These are phyloP conservation scores for Ulmus americana DNA, from an alignment of 331 rosid species.

Conservation along the genomic window DNA sequence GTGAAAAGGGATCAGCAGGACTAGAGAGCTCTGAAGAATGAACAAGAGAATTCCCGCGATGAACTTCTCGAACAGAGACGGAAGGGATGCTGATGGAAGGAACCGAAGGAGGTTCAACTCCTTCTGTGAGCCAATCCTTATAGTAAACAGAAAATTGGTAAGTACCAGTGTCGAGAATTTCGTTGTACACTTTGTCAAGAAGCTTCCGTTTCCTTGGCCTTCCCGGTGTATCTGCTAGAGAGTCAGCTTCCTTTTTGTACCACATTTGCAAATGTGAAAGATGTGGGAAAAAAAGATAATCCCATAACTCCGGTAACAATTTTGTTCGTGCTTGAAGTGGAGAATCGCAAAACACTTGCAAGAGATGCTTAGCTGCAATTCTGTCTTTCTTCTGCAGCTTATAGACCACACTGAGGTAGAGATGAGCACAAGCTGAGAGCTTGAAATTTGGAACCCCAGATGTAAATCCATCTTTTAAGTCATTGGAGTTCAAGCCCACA, in stretches of 20 bases:
- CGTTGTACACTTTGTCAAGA: conserved; percentile 50
- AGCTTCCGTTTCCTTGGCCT: conserved; percentile 40
- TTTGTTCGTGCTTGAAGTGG: conserved; percentile 55
- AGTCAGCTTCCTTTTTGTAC: conserved; percentile 50
- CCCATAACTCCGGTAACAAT: conserved; percentile 76
- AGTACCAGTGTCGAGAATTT: conserved; percentile 67
- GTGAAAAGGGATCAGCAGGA: conserved; percentile 45
- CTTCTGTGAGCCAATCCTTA: conserved; percentile 84
- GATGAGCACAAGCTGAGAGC: conserved; percentile 77
- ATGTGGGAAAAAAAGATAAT: conserved; percentile 58
- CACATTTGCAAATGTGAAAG: conserved; percentile 56
- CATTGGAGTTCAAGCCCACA: conserved; percentile 50
- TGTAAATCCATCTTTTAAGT: conserved; percentile 40
- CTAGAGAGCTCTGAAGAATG: conserved; percentile 38
- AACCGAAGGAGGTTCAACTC: conserved; percentile 52
- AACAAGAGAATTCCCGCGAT: conserved; percentile 33
- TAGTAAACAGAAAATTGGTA: conserved; percentile 51
- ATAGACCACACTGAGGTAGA: conserved; percentile 67
- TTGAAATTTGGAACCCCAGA: conserved; percentile 56
- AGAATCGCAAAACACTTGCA: conserved; percentile 68
- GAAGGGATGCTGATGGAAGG: conserved; percentile 60
- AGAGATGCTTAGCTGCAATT: conserved; percentile 70
- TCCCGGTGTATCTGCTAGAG: conserved; percentile 34
- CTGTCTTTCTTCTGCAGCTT: conserved; percentile 52
- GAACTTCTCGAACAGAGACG: conserved; percentile 28